Conservation (phyloP, 768 basidiomycete genomes). For the Kwoniella bestiolae region DNA sequence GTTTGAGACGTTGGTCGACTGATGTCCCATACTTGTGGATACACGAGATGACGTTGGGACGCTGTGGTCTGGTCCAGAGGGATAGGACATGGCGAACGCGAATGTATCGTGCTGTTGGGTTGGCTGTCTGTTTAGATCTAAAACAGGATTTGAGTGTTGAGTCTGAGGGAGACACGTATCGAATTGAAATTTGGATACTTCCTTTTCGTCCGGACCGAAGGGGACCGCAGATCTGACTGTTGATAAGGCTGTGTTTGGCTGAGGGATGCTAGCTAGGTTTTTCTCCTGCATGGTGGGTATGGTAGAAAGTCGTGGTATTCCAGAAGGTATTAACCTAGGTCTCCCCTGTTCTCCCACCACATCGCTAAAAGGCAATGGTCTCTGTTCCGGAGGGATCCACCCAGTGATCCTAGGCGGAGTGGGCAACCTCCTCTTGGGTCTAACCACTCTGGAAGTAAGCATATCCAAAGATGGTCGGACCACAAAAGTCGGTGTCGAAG, state of each 20-base stretch:
- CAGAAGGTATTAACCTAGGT: slow-evolving; percentile 10
- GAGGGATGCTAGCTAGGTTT: too few species aligned
- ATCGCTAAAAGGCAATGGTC: slow-evolving; percentile 14
- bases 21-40: neutral
- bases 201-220: neutral
- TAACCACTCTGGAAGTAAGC: slow-evolving; percentile 3
- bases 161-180: neutral
- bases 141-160: neutral
- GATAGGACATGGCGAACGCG: neutral
- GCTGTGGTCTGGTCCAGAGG: neutral
- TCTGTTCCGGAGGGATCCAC: slow-evolving; percentile 29
- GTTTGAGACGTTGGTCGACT: neutral
- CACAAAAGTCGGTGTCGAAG: neutral
- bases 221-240: too few species aligned
- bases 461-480: slow-evolving; percentile 13
- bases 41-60: neutral
- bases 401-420: slow-evolving; percentile 21
- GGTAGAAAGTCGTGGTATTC: neutral
- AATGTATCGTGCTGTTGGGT: neutral
- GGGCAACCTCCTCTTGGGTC: slow-evolving; percentile 1
- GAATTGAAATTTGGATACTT: neutral
- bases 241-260: too few species aligned
- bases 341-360: neutral
- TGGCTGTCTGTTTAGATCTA: neutral
- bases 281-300: neutral